Percentiles rank a stretch among this genome's conserved stretches.
Evolutionary conservation across 2,329 filamentous ascomycete species (phyloP).

Genomic region (Fusarium sororula): DNA sequence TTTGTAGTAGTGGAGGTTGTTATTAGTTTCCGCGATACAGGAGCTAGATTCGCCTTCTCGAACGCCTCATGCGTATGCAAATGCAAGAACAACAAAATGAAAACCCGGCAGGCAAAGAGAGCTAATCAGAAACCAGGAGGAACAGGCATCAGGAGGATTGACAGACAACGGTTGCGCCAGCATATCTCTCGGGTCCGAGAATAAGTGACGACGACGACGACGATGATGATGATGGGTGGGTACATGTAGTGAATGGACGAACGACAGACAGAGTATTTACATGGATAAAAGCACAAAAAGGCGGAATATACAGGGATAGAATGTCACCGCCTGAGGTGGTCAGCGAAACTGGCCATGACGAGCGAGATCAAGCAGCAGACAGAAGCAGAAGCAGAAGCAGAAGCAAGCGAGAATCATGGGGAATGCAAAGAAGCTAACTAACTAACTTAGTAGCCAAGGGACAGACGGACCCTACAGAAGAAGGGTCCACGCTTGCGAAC

Average conservation of each 20-base stretch:
- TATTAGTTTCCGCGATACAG: constrained; percentile 22
- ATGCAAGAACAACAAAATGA: constrained; percentile 2
- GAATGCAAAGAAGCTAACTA: constrained; percentile 10
- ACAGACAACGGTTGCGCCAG: constrained; percentile 5
- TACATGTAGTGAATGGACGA: neutral
- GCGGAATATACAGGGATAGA: constrained; percentile 19
- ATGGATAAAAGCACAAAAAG: neutral
- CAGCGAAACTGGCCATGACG: constrained; percentile 15
- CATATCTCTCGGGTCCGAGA: constrained; percentile 13
- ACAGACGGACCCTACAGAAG: neutral
- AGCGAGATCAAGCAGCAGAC: neutral
- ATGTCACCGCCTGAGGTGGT: constrained; percentile 23
- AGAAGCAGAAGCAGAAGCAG: neutral
- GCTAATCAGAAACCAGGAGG: neutral
- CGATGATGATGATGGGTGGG: neutral
- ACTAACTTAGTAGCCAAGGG: neutral
- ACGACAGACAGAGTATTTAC: neutral
- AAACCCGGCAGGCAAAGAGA: neutral
- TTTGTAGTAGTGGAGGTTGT: neutral
- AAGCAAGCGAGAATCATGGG: constrained; percentile 32
- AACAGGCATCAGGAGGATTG: neutral
- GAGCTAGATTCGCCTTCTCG: constrained; percentile 11
- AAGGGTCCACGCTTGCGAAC: constrained; percentile 6
- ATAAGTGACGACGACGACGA: neutral
- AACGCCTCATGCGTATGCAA: constrained; percentile 28